Conservation (phyloP, 2,329 filamentous ascomycete species). For the Monilinia polystroma region DNA sequence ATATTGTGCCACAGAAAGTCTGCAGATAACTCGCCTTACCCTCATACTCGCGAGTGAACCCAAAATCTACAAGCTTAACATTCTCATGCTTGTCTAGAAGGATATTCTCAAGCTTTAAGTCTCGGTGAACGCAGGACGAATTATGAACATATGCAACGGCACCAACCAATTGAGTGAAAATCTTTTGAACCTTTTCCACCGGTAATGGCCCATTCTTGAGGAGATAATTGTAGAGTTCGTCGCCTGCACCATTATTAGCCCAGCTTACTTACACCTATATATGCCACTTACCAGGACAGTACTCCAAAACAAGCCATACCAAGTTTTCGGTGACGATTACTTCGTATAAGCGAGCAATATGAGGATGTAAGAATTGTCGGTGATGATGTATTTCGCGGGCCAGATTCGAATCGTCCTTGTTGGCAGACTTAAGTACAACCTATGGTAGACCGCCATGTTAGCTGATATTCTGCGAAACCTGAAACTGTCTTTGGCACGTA, state of each 20-base stretch:
- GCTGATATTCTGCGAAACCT: conserved; percentile 25
- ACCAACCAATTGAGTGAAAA: conserved; percentile 92
- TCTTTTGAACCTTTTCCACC: conserved; percentile 85
- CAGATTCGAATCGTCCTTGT: conserved; percentile 92
- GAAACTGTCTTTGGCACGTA: conserved; percentile 44
- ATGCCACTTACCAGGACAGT: conserved; percentile 72
- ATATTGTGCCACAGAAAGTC: conserved; percentile 96
- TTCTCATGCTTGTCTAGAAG: conserved; percentile 95
- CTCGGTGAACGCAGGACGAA: conserved; percentile 93
- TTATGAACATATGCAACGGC: conserved; percentile 94
- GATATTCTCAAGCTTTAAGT: conserved; percentile 95
- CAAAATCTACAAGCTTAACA: conserved; percentile 96
- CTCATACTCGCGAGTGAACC: conserved; percentile 96
- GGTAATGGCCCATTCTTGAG: conserved; percentile 82
- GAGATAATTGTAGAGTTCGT: conserved; percentile 96
- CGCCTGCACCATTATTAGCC: conserved; percentile 58
- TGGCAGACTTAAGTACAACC: conserved; percentile 98
- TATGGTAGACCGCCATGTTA: conserved; percentile 42
- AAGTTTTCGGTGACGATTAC: conserved; percentile 94
- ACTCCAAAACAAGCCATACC: conserved; percentile 96
- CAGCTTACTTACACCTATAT: conserved; percentile 5
- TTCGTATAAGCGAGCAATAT: conserved; percentile 95
- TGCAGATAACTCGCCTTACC: conserved; percentile 92
- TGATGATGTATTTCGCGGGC: conserved; percentile 98
- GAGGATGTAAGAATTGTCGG: conserved; percentile 93